phyloP scores from a whole-genome alignment of 225 moss, liverwort and hornwort genomes.

The Marchantia paleacea region DNA sequence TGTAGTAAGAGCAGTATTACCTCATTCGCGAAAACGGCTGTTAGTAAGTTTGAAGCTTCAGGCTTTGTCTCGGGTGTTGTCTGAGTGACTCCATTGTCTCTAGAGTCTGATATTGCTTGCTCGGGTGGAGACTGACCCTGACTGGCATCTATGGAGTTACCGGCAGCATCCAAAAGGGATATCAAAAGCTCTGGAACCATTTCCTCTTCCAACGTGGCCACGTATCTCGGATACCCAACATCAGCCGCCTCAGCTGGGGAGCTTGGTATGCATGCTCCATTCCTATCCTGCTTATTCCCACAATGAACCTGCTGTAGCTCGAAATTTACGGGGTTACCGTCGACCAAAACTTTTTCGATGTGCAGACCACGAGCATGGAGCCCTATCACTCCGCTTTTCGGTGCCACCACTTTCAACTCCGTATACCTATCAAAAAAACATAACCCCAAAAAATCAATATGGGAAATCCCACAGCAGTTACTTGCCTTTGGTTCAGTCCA shows the following conservation, averaged over 20 bases:
- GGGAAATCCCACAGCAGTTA: no score
- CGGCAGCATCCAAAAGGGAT: slow-evolving; percentile 41
- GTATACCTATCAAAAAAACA: slow-evolving; percentile 62
- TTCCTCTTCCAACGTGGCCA: slow-evolving; percentile 67
- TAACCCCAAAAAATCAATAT: neutral
- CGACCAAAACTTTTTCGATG: slow-evolving; percentile 79
- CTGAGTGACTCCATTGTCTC: slow-evolving; percentile 35
- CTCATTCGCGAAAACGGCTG: slow-evolving; percentile 35
- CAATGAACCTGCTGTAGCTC: slow-evolving; percentile 47
- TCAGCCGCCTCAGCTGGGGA: slow-evolving; percentile 76
- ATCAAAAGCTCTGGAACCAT: slow-evolving; percentile 84
- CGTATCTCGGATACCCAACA: slow-evolving; percentile 63
- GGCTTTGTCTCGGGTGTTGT: slow-evolving; percentile 25
- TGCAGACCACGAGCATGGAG: slow-evolving; percentile 80
- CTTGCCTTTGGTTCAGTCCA: no score
- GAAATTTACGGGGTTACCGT: slow-evolving; percentile 65
- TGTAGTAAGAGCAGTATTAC: neutral
- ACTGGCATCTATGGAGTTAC: slow-evolving; percentile 46
- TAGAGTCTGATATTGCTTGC: slow-evolving; percentile 28
- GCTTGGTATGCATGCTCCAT: slow-evolving; percentile 36
- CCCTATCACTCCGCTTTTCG: slow-evolving; percentile 64
- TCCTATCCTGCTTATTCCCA: slow-evolving; percentile 14
- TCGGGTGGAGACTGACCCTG: slow-evolving; percentile 40
- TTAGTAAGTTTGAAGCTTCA: slow-evolving; percentile 9
- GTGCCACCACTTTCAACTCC: slow-evolving; percentile 74